phyloP scores from a whole-genome alignment of 495 filamentous ascomycete species.

The Hyaloscypha bicolor region DNA sequence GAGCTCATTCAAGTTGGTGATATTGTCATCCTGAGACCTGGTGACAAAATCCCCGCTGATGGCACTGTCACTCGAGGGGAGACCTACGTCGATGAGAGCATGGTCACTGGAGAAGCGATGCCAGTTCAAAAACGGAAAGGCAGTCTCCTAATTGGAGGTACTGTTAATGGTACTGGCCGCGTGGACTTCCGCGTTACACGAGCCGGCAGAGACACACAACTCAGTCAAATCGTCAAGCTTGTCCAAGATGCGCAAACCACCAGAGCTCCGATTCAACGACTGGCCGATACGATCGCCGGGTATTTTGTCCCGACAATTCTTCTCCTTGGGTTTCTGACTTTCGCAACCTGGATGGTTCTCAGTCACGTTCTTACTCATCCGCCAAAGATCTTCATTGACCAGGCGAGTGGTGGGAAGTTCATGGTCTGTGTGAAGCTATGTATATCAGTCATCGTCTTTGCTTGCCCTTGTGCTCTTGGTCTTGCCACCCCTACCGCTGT shows the following conservation, averaged over 20 bases:
- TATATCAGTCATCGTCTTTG: slow-evolving; percentile 98
- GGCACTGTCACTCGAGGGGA: slow-evolving; percentile 85
- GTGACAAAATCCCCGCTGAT: slow-evolving; percentile 96
- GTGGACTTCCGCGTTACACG: slow-evolving; percentile 93
- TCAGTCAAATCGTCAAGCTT: slow-evolving; percentile 96
- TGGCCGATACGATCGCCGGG: slow-evolving; percentile 89
- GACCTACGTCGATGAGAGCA: slow-evolving; percentile 94
- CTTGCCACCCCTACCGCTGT: slow-evolving; percentile 95
- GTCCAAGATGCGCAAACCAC: slow-evolving; percentile 96
- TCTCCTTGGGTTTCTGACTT: slow-evolving; percentile 80
- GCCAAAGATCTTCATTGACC: slow-evolving; percentile 85
- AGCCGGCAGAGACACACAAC: slow-evolving; percentile 91
- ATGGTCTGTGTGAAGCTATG: slow-evolving; percentile 98
- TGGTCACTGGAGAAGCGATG: slow-evolving; percentile 97
- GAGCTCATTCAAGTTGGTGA: slow-evolving; percentile 95
- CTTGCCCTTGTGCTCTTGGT: slow-evolving; percentile 93
- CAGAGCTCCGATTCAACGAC: slow-evolving; percentile 89
- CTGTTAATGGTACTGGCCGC: slow-evolving; percentile 90
- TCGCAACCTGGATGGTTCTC: slow-evolving; percentile 91
- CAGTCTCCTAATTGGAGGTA: slow-evolving; percentile 84
- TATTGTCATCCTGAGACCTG: slow-evolving; percentile 88
- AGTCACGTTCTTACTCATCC: slow-evolving; percentile 80
- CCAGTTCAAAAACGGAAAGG: slow-evolving; percentile 87
- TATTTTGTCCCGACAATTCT: slow-evolving; percentile 94
- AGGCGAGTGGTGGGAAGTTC: slow-evolving; percentile 79